Conservation (phyloP, 345 rosid species). For the Erysimum cheiranthoides region DNA sequence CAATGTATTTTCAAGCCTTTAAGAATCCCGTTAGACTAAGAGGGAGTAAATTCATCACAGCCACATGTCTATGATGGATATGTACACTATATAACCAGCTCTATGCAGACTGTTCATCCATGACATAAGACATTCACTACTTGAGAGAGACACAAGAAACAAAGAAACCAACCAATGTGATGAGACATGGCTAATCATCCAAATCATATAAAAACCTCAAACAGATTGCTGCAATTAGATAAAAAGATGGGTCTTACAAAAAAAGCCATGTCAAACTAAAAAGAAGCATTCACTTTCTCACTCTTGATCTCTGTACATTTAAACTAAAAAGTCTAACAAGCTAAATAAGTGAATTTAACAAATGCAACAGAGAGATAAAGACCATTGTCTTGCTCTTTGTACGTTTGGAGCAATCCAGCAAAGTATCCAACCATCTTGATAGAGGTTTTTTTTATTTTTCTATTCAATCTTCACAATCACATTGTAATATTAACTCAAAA, state of each 20-base stretch:
- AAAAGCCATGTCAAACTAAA: no score
- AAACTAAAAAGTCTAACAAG: no score
- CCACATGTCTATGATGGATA: no score
- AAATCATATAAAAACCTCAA: conserved; percentile 2
- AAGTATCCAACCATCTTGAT: not conserved
- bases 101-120: conserved; percentile 15
- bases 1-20: not conserved
- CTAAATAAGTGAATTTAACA: no score
- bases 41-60: conserved; percentile 6
- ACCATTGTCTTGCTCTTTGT: not conserved
- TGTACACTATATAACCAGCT: conserved; percentile 14
- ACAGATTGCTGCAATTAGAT: no score
- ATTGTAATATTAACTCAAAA: no score
- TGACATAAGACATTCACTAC: not conserved
- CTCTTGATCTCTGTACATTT: no score
- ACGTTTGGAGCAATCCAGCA: not conserved
- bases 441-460: no score
- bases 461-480: no score
- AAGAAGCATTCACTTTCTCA: no score
- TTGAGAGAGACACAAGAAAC: not conserved
- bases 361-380: no score
- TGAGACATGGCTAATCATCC: not conserved
- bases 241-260: no score
- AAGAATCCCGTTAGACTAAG: not conserved
- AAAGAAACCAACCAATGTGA: not conserved